Conservation (phyloP, 495 filamentous ascomycete species). For the Cercophora sp. region DNA sequence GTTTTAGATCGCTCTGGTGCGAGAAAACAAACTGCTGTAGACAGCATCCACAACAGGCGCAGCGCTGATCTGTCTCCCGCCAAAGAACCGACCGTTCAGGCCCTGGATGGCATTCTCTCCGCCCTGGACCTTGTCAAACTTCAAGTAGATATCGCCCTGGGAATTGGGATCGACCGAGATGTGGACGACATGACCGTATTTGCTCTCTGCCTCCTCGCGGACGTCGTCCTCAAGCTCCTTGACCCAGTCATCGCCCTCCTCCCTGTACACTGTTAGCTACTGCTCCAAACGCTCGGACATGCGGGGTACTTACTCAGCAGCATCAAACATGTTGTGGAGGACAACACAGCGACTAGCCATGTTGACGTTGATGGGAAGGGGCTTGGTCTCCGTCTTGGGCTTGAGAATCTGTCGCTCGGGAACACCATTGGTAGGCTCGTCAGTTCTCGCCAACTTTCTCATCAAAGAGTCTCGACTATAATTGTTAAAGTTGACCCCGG, state of each 20-base stretch:
- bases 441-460: slow-evolving; percentile 94
- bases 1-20: slow-evolving; percentile 67
- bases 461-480: slow-evolving; percentile 96
- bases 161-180: slow-evolving; percentile 92
- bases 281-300: neutral
- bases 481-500: slow-evolving; percentile 98
- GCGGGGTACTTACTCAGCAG: slow-evolving; percentile 71
- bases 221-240: slow-evolving; percentile 96
- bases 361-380: slow-evolving; percentile 78
- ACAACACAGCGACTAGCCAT: slow-evolving; percentile 94
- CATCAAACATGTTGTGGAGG: slow-evolving; percentile 92
- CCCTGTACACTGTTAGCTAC: slow-evolving; percentile 58
- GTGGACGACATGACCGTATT: slow-evolving; percentile 98
- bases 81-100: slow-evolving; percentile 94
- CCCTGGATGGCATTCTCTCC: slow-evolving; percentile 97
- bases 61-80: slow-evolving; percentile 81
- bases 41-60: slow-evolving; percentile 96
- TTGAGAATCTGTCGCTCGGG: slow-evolving; percentile 70
- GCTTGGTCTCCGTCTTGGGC: slow-evolving; percentile 76
- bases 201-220: slow-evolving; percentile 84
- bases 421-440: slow-evolving; percentile 68
- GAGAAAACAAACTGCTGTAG: slow-evolving; percentile 94
- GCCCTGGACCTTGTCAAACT: slow-evolving; percentile 91
- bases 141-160: slow-evolving; percentile 94
- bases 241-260: slow-evolving; percentile 82